These are phyloP conservation scores for Spathaspora sp. DNA, from an alignment of 1,139 yeast genomes.

Conservation along the genomic window DNA sequence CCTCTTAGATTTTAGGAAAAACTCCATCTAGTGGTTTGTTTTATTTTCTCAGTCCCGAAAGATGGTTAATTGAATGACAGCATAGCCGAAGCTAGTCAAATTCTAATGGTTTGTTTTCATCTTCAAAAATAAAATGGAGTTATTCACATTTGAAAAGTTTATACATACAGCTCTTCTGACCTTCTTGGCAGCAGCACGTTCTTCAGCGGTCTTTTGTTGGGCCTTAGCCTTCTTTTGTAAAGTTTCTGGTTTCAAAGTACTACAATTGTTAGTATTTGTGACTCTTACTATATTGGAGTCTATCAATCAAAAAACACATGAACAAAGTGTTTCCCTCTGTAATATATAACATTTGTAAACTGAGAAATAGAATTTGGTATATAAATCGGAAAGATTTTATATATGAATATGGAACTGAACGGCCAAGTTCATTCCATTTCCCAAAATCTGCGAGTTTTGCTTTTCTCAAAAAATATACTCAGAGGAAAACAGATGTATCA, in stretches of 20 bases:
- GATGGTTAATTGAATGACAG: slow-evolving; percentile 97
- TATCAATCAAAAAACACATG: slow-evolving; percentile 1
- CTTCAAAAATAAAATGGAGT: slow-evolving; percentile 42
- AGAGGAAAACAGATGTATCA: slow-evolving; percentile 53
- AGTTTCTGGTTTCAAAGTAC: slow-evolving; percentile 81
- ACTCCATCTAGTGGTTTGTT: slow-evolving; percentile 7
- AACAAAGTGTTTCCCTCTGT: slow-evolving; percentile 18
- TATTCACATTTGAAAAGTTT: no score
- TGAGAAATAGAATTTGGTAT: slow-evolving; percentile 8
- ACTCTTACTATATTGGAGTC: not conserved
- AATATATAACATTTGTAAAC: slow-evolving; percentile 6
- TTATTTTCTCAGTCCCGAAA: slow-evolving; percentile 89
- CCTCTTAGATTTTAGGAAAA: not conserved
- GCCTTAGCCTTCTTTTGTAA: slow-evolving; percentile 93
- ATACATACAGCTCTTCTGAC: slow-evolving; percentile 89
- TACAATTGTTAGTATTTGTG: slow-evolving; percentile 26
- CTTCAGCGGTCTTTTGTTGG: slow-evolving; percentile 81
- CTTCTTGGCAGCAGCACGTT: slow-evolving; percentile 84
- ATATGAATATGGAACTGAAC: slow-evolving; percentile 42
- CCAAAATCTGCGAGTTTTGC: slow-evolving; percentile 20
- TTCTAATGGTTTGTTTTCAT: slow-evolving; percentile 59
- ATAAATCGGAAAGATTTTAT: slow-evolving; percentile 27
- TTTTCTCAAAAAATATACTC: slow-evolving; percentile 28
- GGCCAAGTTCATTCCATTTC: slow-evolving; percentile 46
- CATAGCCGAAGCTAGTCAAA: slow-evolving; percentile 89